A percentile compares a stretch with the other conserved stretches of the same genome.
Conservation (phyloP, 1,284 basidiomycete genomes). For the Lentinus polychrous region DNA sequence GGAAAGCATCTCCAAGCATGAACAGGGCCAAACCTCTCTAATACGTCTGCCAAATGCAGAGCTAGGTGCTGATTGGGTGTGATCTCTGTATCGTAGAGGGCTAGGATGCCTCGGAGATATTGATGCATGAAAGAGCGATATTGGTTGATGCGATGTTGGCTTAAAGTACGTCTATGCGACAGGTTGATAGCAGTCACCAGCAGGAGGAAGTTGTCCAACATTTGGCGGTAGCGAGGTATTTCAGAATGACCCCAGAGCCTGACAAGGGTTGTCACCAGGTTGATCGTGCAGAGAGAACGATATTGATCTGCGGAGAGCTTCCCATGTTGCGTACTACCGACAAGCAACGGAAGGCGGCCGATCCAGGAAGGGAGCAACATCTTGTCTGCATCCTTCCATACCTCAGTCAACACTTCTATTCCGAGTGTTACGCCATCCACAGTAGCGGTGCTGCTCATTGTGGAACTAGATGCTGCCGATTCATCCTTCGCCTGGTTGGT, state of each 20-base stretch:
- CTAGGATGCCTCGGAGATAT: conserved; percentile 24
- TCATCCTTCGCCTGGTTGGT: too few relatives aligned
- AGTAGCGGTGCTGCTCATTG: too few relatives aligned
- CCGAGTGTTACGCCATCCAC: background rate
- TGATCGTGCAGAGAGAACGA: conserved; percentile 20
- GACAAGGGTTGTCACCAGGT: conserved; percentile 27
- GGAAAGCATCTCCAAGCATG: conserved; percentile 30
- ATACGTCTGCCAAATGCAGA: conserved; percentile 24
- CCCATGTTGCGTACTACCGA: conserved; percentile 24
- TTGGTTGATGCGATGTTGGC: conserved; percentile 10
- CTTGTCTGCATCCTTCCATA: conserved; percentile 23
- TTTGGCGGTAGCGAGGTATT: background rate
- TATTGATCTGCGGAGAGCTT: conserved; percentile 34
- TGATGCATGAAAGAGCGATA: conserved; percentile 24
- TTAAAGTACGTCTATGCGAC: conserved; percentile 19
- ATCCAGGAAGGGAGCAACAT: conserved; percentile 26
- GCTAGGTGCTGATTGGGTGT: conserved; percentile 33
- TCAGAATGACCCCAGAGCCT: conserved; percentile 26
- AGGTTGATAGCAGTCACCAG: conserved; percentile 29
- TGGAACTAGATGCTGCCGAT: too few relatives aligned
- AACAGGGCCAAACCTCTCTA: conserved; percentile 28
- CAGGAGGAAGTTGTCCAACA: conserved; percentile 33
- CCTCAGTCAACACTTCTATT: conserved; percentile 13
- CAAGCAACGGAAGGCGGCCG: conserved; percentile 19
- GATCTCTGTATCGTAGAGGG: conserved; percentile 24